phyloP scores from a whole-genome alignment of 1,284 basidiomycete genomes.

The Pseudozyma sp. region DNA sequence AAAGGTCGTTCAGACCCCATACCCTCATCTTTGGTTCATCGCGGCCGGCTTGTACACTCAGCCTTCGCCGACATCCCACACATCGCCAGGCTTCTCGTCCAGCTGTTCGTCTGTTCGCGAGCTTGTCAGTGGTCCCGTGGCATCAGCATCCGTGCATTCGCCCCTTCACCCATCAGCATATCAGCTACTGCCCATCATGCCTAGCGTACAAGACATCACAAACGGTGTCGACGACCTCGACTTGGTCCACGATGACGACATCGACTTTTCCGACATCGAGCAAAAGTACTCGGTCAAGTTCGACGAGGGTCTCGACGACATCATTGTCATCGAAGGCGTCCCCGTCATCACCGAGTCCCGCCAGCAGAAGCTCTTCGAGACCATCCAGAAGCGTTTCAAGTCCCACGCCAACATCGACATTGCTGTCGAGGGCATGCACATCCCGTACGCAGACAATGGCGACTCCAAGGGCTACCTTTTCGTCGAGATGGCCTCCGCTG shows the following conservation, averaged over 20 bases:
- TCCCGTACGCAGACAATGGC: conserved; percentile 68
- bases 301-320: conserved; percentile 69
- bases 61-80: conserved; percentile 26
- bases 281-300: conserved; percentile 76
- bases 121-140: not conserved
- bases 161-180: not conserved
- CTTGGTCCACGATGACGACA: conserved; percentile 73
- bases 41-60: conserved; percentile 15
- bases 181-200: conserved; percentile 21
- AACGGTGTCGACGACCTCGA: conserved; percentile 55
- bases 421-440: conserved; percentile 67
- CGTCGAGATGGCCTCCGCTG: conserved; percentile 83
- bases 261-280: conserved; percentile 95
- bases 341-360: conserved; percentile 69
- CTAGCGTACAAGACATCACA: conserved; percentile 50
- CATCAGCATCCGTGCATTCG: not conserved
- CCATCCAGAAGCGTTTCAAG: conserved; percentile 69
- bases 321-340: conserved; percentile 70
- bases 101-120: not conserved
- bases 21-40: conserved; percentile 1
- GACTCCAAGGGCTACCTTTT: conserved; percentile 78
- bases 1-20: conserved; percentile 45
- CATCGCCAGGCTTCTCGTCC: not conserved
- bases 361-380: conserved; percentile 69
- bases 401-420: conserved; percentile 69